Evolutionary conservation across 2,329 filamentous ascomycete species (phyloP).

Genomic region (Penicillium sp.): DNA sequence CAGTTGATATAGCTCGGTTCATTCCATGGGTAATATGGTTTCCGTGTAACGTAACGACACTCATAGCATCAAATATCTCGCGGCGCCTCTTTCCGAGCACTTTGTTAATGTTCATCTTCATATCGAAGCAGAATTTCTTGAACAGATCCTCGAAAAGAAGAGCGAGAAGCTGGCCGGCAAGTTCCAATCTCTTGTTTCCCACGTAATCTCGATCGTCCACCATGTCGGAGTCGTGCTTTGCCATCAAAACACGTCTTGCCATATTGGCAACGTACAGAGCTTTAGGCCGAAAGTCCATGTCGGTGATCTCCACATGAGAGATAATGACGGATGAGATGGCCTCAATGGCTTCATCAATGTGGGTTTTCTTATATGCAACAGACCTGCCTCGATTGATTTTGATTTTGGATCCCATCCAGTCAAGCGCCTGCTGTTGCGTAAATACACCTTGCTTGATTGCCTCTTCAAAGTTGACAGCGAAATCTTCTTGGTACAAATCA

Average conservation of each 20-base stretch:
- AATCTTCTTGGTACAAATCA: conserved; percentile 86
- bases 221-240: conserved; percentile 78
- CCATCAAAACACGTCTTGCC: conserved; percentile 94
- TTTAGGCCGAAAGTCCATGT: conserved; percentile 94
- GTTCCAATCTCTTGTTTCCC: conserved; percentile 90
- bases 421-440: conserved; percentile 91
- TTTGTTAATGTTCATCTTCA: conserved; percentile 94
- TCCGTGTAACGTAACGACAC: conserved; percentile 78
- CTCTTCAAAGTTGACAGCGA: conserved; percentile 92
- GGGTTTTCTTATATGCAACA: conserved; percentile 65
- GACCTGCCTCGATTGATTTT: conserved; percentile 72
- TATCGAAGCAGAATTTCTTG: conserved; percentile 85
- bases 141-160: conserved; percentile 96
- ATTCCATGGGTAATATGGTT: conserved; percentile 87
- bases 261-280: conserved; percentile 95
- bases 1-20: conserved; percentile 93
- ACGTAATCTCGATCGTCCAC: conserved; percentile 98
- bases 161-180: conserved; percentile 90
- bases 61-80: conserved; percentile 79
- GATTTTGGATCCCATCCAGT: conserved; percentile 82
- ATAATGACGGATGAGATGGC: conserved; percentile 89
- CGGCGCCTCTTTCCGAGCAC: conserved; percentile 90
- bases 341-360: conserved; percentile 87
- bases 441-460: conserved; percentile 77
- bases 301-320: conserved; percentile 86